Evolutionary conservation across 116 monocot species (phyloP).

Genomic region (Phalaenopsis hybrid): DNA sequence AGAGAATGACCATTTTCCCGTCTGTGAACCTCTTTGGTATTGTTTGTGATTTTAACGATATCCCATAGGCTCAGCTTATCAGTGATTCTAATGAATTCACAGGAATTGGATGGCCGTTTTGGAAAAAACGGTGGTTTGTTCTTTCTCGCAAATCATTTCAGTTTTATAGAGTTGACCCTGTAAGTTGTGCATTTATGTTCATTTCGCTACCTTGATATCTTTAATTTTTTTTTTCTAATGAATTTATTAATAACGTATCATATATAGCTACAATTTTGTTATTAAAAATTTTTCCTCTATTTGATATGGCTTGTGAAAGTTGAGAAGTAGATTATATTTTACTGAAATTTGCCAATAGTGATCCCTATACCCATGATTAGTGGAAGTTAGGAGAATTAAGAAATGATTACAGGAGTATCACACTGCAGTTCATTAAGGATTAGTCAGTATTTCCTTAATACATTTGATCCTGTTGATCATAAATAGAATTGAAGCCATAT

Average conservation of each 20-base stretch:
- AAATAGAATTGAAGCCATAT: background rate
- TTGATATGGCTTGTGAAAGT: background rate
- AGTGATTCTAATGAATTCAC: slow-evolving; percentile 1
- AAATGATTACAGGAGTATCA: background rate
- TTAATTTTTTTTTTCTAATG: background rate
- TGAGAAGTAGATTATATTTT: slow-evolving; percentile 4
- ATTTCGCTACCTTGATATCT: background rate
- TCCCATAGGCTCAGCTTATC: background rate
- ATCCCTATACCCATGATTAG: background rate
- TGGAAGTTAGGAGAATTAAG: background rate
- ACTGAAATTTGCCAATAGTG: background rate
- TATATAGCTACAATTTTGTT: background rate
- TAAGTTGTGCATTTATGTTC: slow-evolving; percentile 21
- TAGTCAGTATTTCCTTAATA: background rate
- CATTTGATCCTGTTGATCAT: background rate
- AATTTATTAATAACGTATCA: slow-evolving; percentile 3
- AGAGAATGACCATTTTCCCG: background rate
- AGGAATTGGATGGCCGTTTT: slow-evolving; percentile 55
- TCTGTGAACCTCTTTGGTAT: background rate
- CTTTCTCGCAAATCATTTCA: slow-evolving; percentile 48
- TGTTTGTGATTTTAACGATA: background rate
- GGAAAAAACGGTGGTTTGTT: slow-evolving; percentile 60
- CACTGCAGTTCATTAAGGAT: background rate
- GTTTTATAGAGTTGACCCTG: slow-evolving; percentile 49
- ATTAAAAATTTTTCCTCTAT: background rate